Conservation (phyloP, 305 asterid species). For the Vinca major region DNA sequence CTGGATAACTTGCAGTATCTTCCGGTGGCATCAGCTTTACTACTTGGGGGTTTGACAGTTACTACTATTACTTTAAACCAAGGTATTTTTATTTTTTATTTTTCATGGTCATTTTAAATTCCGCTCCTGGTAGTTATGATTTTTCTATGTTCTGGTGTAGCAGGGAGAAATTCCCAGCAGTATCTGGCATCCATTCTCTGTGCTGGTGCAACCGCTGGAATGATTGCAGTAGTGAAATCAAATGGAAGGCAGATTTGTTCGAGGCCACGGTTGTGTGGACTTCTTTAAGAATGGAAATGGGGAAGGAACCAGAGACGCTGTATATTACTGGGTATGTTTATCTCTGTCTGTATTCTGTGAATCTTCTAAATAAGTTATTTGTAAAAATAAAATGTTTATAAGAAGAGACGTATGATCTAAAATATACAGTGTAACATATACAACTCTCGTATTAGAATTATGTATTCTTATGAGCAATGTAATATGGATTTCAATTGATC, state of each 20-base stretch:
- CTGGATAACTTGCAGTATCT: constrained; percentile 53
- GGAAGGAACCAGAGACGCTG: background rate
- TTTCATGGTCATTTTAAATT: background rate
- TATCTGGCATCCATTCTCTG: constrained; percentile 60
- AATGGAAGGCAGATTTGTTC: constrained; percentile 59
- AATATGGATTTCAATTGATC: no score
- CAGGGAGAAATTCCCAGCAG: constrained; percentile 57
- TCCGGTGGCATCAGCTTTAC: constrained; percentile 93
- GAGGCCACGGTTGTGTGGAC: constrained; percentile 75
- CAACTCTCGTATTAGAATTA: no score
- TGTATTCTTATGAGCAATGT: no score
- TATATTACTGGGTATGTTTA: background rate
- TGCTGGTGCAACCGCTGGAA: constrained; percentile 74
- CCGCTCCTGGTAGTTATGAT: background rate
- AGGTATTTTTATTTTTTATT: constrained; percentile 31
- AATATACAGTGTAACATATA: no score
- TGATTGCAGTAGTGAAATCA: constrained; percentile 66
- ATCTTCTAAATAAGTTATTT: background rate
- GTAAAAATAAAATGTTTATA: no score
- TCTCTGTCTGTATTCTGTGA: background rate
- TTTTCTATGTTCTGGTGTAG: constrained; percentile 22
- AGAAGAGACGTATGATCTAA: no score
- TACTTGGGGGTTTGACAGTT: constrained; percentile 83
- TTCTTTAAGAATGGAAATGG: constrained; percentile 29
- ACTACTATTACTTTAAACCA: constrained; percentile 83